Percentiles rank a stretch among this genome's conserved stretches.
Conservation (phyloP, 441 rosid species). For the Cnidoscolus chayamansa region DNA sequence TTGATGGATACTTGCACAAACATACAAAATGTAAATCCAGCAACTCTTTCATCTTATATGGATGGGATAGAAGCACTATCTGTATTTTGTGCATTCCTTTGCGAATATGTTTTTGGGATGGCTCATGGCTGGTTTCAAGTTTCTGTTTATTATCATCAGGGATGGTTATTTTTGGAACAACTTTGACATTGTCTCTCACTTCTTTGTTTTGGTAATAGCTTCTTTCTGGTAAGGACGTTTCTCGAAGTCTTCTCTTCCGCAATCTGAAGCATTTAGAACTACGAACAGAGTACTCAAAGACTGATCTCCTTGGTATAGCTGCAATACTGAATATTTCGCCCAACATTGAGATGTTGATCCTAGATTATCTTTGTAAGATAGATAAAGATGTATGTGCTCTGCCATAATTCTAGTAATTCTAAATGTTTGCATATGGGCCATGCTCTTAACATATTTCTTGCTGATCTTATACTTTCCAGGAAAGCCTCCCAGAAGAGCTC, state of each 20-base stretch:
- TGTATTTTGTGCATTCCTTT: neutral
- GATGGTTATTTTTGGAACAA: neutral
- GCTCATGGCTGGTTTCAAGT: neutral
- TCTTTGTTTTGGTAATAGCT: neutral
- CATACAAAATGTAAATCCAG: neutral
- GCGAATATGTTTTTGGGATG: neutral
- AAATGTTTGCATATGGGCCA: neutral
- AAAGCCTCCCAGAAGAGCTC: neutral
- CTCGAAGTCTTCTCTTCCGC: neutral
- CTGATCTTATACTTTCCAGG: neutral
- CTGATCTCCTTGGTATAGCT: constrained; percentile 14
- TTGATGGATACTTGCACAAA: neutral
- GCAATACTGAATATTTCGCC: neutral
- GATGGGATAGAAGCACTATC: neutral
- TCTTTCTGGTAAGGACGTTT: neutral
- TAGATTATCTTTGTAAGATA: constrained; percentile 1
- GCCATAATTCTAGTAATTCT: neutral
- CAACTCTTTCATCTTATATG: neutral
- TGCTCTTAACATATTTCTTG: neutral
- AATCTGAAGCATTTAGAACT: constrained; percentile 8
- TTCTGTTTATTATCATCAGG: neutral
- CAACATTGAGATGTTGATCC: neutral
- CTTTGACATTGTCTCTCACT: too few relatives aligned
- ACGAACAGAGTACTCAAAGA: neutral
- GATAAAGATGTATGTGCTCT: neutral